These are phyloP conservation scores for Vaucheria bursata DNA, from an alignment of 352 stramenopile species.

Conservation along the genomic window DNA sequence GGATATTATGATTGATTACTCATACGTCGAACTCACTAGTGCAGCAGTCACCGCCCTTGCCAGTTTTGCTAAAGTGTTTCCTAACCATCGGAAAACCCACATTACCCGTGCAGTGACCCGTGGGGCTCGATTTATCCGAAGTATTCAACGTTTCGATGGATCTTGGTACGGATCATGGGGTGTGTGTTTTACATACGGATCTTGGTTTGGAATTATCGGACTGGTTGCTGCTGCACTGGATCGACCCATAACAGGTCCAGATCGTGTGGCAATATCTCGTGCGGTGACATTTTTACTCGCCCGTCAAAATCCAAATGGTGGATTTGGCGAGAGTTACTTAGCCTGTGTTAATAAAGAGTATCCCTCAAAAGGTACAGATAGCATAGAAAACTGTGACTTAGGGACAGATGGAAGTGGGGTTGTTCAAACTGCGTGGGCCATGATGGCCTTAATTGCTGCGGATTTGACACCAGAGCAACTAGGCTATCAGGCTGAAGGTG, in stretches of 20 bases:
- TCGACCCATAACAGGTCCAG: background rate
- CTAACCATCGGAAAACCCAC: constrained; percentile 26
- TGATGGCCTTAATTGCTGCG: constrained; percentile 63
- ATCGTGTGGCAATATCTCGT: constrained; percentile 27
- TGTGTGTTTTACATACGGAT: constrained; percentile 77
- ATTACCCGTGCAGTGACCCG: constrained; percentile 18
- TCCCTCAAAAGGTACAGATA: constrained; percentile 51
- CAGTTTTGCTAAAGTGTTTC: constrained; percentile 56
- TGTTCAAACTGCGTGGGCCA: constrained; percentile 76
- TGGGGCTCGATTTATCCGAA: constrained; percentile 60
- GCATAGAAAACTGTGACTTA: constrained; percentile 48
- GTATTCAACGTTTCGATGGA: constrained; percentile 70
- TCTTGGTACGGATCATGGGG: constrained; percentile 78
- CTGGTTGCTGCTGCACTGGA: constrained; percentile 35
- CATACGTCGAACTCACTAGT: constrained; percentile 78
- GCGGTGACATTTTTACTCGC: constrained; percentile 29
- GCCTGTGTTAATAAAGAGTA: constrained; percentile 77
- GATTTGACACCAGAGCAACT: constrained; percentile 43
- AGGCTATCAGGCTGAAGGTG: background rate
- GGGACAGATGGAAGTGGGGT: constrained; percentile 25
- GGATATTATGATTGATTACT: constrained; percentile 91
- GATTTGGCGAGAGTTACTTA: constrained; percentile 79
- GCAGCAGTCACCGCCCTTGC: constrained; percentile 65
- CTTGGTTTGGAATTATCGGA: constrained; percentile 76
- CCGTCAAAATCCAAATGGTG: constrained; percentile 68